Evolutionary conservation across 2,329 filamentous ascomycete genomes (phyloP).

Genomic region (Cladosporium colombiae): DNA sequence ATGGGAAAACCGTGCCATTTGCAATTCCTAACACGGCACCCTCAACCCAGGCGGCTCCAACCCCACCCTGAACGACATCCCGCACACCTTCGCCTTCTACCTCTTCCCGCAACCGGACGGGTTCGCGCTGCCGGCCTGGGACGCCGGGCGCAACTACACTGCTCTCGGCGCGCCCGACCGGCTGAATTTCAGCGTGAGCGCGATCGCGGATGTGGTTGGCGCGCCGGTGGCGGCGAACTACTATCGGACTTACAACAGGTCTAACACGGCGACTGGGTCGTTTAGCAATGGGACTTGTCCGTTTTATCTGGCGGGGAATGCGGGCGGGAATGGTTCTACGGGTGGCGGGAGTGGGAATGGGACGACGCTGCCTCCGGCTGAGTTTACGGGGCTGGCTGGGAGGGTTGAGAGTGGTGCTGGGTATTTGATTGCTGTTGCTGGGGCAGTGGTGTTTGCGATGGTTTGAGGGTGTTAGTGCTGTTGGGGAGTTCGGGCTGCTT

Average conservation of each 20-base stretch:
- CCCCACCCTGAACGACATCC: constrained; percentile 31
- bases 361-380: constrained; percentile 37
- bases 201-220: constrained; percentile 26
- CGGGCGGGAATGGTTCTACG: too few species aligned
- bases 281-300: constrained; percentile 25
- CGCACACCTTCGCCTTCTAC: constrained; percentile 36
- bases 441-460: constrained; percentile 6
- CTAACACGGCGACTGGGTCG: constrained; percentile 22
- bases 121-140: constrained; percentile 27
- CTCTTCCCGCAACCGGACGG: constrained; percentile 33
- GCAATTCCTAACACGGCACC: too few species aligned
- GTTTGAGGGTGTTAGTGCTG: not conserved
- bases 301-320: not conserved
- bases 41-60: constrained; percentile 12
- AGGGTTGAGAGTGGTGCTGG: constrained; percentile 9
- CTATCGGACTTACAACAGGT: constrained; percentile 28
- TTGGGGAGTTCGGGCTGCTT: not conserved
- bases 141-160: constrained; percentile 23
- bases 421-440: constrained; percentile 9
- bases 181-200: constrained; percentile 31
- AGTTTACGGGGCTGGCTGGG: constrained; percentile 11
- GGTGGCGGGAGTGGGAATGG: not conserved
- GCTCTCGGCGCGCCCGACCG: constrained; percentile 21
- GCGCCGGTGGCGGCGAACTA: constrained; percentile 33
- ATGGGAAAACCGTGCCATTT: too few species aligned